Base-by-base conservation (phyloP, 164 flowering plant species). In the Umbellularia californica region DNA sequence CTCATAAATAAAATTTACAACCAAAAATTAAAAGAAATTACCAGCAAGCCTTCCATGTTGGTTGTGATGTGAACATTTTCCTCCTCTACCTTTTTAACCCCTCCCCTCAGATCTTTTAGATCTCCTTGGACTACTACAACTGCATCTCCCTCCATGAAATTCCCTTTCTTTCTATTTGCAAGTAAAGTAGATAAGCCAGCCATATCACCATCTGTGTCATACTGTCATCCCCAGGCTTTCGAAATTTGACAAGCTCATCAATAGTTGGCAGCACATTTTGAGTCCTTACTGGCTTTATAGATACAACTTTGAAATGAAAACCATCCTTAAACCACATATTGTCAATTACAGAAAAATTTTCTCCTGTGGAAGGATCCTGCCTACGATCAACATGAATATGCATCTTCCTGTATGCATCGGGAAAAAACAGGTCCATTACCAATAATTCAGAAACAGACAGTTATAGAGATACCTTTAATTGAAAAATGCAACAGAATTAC, bases 51-150 rank as follows among this genome's bases (percentile, higher is more conserved):
- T 70, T 88, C 79, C 87, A 82, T 82, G 80, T 90, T 88, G n/a
- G 98, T 90, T 84, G 88, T 89, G 69, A 93, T 91, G 73, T 88
- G 90, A 12, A 92, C 92, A 79, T 83, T 88, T 28, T 87, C 97
- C 83, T 95, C 98, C 75, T 95, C 97, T 52, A 90, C 99, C 81
- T 95, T 93, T 82, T 95, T 97, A 76, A 95, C 98, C 88, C 90
- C 85, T 19, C 98, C 99, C 85, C 89, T 93, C 81, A 95, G 80
- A 79, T 90, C 90, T 77, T 86, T 93, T 1, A 95, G 89, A 80
- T 95, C 99, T 27, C 99, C 99, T 84, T 84, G 89, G 55, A 93
- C 81, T 72, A 93, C 90, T 72, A 95, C 88, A 68, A 93, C 99
- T 58, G 90, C 86, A 80, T 95, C 99, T 63, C 99, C 99, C 80